These are phyloP conservation scores for Camellia granthamiana DNA, from an alignment of 148 eudicot species.

Conservation along the genomic window DNA sequence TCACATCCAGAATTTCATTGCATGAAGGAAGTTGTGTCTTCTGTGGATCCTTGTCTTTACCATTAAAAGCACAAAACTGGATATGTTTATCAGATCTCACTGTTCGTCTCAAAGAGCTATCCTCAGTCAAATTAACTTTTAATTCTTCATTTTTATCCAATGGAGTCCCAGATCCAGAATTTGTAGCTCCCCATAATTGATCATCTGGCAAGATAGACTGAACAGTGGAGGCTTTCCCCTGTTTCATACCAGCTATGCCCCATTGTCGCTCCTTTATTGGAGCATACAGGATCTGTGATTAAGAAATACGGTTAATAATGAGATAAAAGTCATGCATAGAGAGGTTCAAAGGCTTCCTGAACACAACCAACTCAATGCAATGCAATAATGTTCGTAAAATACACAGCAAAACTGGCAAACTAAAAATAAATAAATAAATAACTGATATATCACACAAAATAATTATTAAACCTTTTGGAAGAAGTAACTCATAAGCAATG, in stretches of 20 bases:
- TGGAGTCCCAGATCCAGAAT: slow-evolving; percentile 30
- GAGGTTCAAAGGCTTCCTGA: not conserved
- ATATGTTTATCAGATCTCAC: slow-evolving; percentile 26
- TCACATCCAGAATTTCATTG: slow-evolving; percentile 26
- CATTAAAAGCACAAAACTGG: slow-evolving; percentile 26
- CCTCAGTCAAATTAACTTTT: slow-evolving; percentile 20
- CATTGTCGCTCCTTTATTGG: slow-evolving; percentile 37
- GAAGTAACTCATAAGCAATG: slow-evolving; percentile 80
- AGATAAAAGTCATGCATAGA: not conserved
- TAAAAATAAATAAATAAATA: not conserved
- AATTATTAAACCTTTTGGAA: slow-evolving; percentile 60
- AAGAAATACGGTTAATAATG: slow-evolving; percentile 11
- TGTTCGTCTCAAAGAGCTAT: slow-evolving; percentile 23
- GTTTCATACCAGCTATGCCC: slow-evolving; percentile 37
- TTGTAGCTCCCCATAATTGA: slow-evolving; percentile 22
- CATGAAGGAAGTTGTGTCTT: slow-evolving; percentile 34
- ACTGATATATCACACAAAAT: not conserved
- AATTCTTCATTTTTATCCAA: slow-evolving; percentile 29
- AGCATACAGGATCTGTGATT: slow-evolving; percentile 32
- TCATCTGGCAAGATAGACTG: slow-evolving; percentile 28
- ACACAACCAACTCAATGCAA: slow-evolving; percentile 7
- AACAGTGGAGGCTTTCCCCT: slow-evolving; percentile 35
- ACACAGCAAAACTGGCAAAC: not conserved
- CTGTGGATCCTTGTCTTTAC: slow-evolving; percentile 33
- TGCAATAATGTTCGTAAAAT: not conserved